Evolutionary conservation across 176 grass and related monocot genomes (phyloP).

Genomic region (Triticum aestivum): IWGSC_CS_RefSeq_v2.1 NC_057801.1:143944704-143945203

Average conservation of each 20-base stretch:
- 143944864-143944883: slow-evolving; percentile 98
- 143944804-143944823: not conserved
- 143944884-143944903: slow-evolving; percentile 95
- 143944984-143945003: slow-evolving; percentile 13
- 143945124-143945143: slow-evolving; percentile 79
- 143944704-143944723: not conserved
- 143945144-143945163: slow-evolving; percentile 30
- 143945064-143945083: slow-evolving; percentile 61
- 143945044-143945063: slow-evolving; percentile 72
- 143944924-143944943: slow-evolving; percentile 42
- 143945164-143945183: slow-evolving; percentile 55
- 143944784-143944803: not conserved
- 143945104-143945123: slow-evolving; percentile 91
- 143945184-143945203: slow-evolving; percentile 50
- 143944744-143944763: too few relatives aligned
- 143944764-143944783: not conserved
- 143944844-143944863: slow-evolving; percentile 95
- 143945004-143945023: slow-evolving; percentile 23
- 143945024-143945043: slow-evolving; percentile 39
- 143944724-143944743: slow-evolving; percentile 5
- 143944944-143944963: slow-evolving; percentile 5
- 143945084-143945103: slow-evolving; percentile 20
- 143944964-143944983: slow-evolving; percentile 42
- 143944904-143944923: slow-evolving; percentile 55
- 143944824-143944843: slow-evolving; percentile 93